Evolutionary conservation across 306 rosid genomes (phyloP).

Genomic region (Adenanthera pavonina): DNA sequence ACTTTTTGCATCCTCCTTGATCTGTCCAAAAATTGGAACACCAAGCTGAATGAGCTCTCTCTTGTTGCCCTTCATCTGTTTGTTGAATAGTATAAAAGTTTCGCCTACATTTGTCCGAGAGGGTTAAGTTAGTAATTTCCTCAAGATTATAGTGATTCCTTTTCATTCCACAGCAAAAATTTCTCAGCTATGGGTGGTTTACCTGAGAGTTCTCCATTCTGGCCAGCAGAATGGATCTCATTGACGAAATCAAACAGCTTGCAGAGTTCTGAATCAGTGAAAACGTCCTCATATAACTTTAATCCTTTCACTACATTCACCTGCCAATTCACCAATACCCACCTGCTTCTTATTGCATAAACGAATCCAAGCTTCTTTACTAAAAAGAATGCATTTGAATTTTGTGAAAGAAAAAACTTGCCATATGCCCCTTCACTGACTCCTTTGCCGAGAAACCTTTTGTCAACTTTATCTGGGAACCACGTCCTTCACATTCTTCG

Average conservation of each 20-base stretch:
- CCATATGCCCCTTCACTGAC: conserved; percentile 90
- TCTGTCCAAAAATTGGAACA: conserved; percentile 86
- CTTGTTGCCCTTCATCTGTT: conserved; percentile 88
- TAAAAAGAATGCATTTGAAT: conserved; percentile 10
- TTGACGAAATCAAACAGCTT: conserved; percentile 73
- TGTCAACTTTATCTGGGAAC: conserved; percentile 76
- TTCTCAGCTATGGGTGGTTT: background rate
- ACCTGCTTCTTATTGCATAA: conserved; percentile 36
- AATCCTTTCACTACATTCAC: conserved; percentile 98
- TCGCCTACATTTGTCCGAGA: conserved; percentile 62
- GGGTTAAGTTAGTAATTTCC: conserved; percentile 35
- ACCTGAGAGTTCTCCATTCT: conserved; percentile 92
- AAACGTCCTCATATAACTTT: conserved; percentile 81
- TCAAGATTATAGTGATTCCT: background rate
- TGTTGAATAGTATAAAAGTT: conserved; percentile 85
- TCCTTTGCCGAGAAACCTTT: conserved; percentile 98
- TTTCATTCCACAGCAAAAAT: background rate
- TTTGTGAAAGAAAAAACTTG: conserved; percentile 57
- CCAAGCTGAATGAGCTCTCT: conserved; percentile 96
- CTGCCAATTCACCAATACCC: conserved; percentile 52
- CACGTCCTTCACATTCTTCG: conserved; percentile 87
- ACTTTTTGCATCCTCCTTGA: conserved; percentile 72
- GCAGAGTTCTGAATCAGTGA: conserved; percentile 72
- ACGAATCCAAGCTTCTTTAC: conserved; percentile 33
- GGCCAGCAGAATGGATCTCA: conserved; percentile 82